phyloP scores from a whole-genome alignment of 176 grass and related monocot genomes.

The Poa annua region DNA sequence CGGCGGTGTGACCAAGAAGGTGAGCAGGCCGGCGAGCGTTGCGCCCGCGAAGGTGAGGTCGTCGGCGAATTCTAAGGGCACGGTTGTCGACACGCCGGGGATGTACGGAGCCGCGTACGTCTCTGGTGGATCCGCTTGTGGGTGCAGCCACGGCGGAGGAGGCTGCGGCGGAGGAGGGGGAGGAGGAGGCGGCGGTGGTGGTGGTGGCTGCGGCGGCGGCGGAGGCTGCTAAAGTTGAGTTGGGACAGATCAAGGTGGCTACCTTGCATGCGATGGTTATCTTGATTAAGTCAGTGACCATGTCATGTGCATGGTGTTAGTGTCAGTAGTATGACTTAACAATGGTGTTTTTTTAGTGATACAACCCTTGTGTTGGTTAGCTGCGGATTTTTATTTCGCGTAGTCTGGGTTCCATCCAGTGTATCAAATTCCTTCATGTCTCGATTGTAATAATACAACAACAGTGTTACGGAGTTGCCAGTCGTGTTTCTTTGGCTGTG shows the following conservation, averaged over 20 bases:
- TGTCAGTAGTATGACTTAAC: not conserved
- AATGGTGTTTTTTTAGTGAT: not conserved
- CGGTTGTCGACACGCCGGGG: not conserved
- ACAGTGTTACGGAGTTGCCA: not conserved
- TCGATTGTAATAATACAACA: not conserved
- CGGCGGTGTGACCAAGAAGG: conserved; percentile 4
- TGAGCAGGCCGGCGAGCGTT: not conserved
- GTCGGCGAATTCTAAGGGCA: not conserved
- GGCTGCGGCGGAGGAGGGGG: not conserved
- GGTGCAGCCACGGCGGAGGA: not conserved
- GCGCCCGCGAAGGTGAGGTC: not conserved
- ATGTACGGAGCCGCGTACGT: not conserved
- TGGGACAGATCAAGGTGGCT: not conserved
- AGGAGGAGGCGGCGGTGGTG: not conserved
- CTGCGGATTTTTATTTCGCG: not conserved
- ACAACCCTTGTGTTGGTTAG: not conserved
- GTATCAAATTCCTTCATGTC: not conserved
- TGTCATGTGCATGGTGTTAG: not conserved
- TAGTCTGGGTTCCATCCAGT: not conserved
- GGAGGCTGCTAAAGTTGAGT: conserved; percentile 18
- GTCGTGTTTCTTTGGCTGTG: no score
- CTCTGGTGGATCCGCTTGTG: not conserved
- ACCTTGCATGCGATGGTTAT: not conserved
- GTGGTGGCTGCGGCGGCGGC: not conserved
- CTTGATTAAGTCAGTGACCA: not conserved